Evolutionary conservation across 164 flowering plant genomes (phyloP).

Genomic region (Nymphaea colorata): DNA sequence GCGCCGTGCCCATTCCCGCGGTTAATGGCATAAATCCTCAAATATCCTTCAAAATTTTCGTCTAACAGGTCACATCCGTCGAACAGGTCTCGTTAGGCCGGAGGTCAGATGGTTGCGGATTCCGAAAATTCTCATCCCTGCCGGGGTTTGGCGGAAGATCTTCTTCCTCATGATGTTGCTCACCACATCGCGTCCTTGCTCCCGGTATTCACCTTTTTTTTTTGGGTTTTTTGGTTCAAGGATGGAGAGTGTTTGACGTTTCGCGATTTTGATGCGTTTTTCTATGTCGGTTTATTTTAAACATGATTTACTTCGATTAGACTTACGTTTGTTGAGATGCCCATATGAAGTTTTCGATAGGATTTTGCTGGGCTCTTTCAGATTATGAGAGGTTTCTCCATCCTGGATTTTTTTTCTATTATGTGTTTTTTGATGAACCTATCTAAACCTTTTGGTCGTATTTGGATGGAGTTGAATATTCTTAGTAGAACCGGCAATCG

Average conservation of each 20-base stretch:
- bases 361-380: neutral
- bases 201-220: conserved; percentile 19
- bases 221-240: conserved; percentile 1
- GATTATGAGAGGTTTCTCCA: no score
- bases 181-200: conserved; percentile 48
- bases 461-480: no score
- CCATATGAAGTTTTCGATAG: neutral
- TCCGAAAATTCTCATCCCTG: conserved; percentile 10
- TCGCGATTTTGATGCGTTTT: neutral
- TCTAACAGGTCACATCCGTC: no score
- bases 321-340: neutral
- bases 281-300: neutral
- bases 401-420: no score
- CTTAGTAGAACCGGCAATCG: no score
- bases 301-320: neutral
- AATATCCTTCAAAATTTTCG: no score
- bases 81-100: no score
- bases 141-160: conserved; percentile 9
- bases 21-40: no score
- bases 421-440: no score
- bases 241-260: neutral
- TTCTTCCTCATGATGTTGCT: conserved; percentile 50
- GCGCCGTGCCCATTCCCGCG: no score
- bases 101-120: neutral
- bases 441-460: no score